These are phyloP conservation scores for Straminergon stramineum DNA, from an alignment of 225 moss, liverwort and hornwort genomes.

Conservation along the genomic window DNA sequence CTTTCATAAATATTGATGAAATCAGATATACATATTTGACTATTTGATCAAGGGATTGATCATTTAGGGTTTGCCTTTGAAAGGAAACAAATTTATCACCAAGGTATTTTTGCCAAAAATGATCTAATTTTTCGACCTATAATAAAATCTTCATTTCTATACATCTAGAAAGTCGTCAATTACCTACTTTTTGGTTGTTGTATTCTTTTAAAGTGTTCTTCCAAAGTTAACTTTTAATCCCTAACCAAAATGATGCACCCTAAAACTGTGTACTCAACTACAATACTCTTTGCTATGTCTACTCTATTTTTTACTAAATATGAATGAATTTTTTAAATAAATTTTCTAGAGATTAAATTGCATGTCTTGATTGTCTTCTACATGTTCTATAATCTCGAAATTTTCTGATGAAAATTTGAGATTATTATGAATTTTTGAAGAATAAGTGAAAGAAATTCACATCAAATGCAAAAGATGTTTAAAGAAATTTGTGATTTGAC, in stretches of 20 bases:
- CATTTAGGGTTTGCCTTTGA: rapidly evolving
- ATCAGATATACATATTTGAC: not conserved
- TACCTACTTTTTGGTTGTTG: rapidly evolving
- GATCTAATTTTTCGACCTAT: not conserved
- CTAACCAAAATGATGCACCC: rapidly evolving
- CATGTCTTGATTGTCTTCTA: rapidly evolving
- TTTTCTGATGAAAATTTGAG: not conserved
- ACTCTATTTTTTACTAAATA: not conserved
- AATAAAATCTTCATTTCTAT: not conserved
- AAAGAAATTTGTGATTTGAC: not conserved
- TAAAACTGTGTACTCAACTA: rapidly evolving
- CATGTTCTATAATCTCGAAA: rapidly evolving
- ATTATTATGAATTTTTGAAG: not conserved
- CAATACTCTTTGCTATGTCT: rapidly evolving
- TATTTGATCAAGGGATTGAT: rapidly evolving
- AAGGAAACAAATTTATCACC: rapidly evolving
- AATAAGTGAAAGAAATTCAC: not conserved
- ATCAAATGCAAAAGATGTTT: not conserved
- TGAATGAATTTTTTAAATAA: rapidly evolving
- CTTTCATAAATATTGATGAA: not conserved
- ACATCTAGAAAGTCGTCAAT: too few relatives aligned
- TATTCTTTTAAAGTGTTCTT: not conserved
- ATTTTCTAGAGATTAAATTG: not conserved
- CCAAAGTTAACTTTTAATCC: not conserved
- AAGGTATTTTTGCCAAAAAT: not conserved